phyloP scores from a whole-genome alignment of 371 early-diverging fungal genomes.

The Smittium culicis region DNA sequence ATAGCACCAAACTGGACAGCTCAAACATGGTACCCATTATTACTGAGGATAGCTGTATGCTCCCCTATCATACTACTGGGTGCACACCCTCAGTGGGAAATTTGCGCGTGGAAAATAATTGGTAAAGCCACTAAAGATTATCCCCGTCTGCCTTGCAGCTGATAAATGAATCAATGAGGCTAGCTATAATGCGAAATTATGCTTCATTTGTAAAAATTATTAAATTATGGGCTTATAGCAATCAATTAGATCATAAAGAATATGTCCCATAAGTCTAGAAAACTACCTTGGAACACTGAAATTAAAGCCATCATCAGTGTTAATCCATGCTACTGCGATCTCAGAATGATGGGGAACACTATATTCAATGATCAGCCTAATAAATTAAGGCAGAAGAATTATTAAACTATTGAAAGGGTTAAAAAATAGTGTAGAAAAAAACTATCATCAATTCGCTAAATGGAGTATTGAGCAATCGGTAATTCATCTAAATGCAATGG shows the following conservation, averaged over 20 bases:
- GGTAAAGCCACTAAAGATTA: background rate
- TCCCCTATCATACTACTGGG: background rate
- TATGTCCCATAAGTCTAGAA: background rate
- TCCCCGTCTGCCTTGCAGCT: background rate
- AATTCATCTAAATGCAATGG: background rate
- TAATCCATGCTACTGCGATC: slow-evolving; percentile 6
- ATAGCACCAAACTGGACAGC: background rate
- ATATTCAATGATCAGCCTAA: background rate
- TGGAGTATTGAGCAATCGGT: background rate
- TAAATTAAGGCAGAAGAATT: background rate
- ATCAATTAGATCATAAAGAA: background rate
- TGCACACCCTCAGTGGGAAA: background rate
- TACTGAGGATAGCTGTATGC: background rate
- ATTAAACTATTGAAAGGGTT: background rate
- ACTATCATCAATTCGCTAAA: background rate
- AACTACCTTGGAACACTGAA: background rate
- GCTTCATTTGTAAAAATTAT: background rate
- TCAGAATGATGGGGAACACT: background rate
- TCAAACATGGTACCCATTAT: background rate
- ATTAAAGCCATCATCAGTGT: background rate
- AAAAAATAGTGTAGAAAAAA: slow-evolving; percentile 1
- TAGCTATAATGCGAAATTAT: background rate
- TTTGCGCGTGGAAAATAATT: background rate
- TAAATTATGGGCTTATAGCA: background rate
- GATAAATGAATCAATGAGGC: background rate